These are phyloP conservation scores for Leptographium lundbergii DNA, from an alignment of 2,329 filamentous ascomycete genomes.

Conservation along the genomic window DNA sequence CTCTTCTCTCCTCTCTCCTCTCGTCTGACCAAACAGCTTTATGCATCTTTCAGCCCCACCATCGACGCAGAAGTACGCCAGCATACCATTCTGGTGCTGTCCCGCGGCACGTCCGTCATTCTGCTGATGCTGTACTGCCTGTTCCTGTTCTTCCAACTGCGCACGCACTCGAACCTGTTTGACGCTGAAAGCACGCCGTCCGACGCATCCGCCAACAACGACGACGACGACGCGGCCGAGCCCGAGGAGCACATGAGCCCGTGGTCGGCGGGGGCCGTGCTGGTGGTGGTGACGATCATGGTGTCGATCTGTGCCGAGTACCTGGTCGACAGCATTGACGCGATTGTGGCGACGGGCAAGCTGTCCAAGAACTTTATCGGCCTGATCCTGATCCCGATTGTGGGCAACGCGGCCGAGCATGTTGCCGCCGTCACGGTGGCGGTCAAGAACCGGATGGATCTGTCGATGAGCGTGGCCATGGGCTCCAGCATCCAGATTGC, in stretches of 20 bases:
- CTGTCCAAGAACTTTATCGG: slow-evolving; percentile 67
- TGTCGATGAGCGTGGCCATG: slow-evolving; percentile 69
- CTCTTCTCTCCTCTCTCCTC: neutral
- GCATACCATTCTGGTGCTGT: slow-evolving; percentile 54
- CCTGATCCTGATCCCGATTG: slow-evolving; percentile 67
- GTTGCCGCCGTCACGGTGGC: slow-evolving; percentile 73
- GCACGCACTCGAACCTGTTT: slow-evolving; percentile 62
- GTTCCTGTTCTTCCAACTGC: slow-evolving; percentile 68
- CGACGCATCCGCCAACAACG: slow-evolving; percentile 13
- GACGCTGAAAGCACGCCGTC: slow-evolving; percentile 33
- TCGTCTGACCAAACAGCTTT: slow-evolving; percentile 33
- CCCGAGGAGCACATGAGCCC: slow-evolving; percentile 45
- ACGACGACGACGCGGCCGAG: slow-evolving; percentile 25
- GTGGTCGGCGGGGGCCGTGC: slow-evolving; percentile 49
- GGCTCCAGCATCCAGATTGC: slow-evolving; percentile 76
- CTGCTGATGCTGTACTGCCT: slow-evolving; percentile 62
- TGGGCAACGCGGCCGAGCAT: slow-evolving; percentile 74
- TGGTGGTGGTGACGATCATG: slow-evolving; percentile 56
- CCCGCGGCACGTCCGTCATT: slow-evolving; percentile 64
- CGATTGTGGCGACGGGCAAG: slow-evolving; percentile 44
- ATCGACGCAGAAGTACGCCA: slow-evolving; percentile 28
- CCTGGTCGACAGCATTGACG: slow-evolving; percentile 61
- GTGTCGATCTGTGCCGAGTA: slow-evolving; percentile 74
- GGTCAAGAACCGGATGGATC: slow-evolving; percentile 62
- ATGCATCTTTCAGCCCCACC: slow-evolving; percentile 43